Evolutionary conservation across 2,329 filamentous ascomycete genomes (phyloP).

Genomic region (Ilyonectria sp.): DNA sequence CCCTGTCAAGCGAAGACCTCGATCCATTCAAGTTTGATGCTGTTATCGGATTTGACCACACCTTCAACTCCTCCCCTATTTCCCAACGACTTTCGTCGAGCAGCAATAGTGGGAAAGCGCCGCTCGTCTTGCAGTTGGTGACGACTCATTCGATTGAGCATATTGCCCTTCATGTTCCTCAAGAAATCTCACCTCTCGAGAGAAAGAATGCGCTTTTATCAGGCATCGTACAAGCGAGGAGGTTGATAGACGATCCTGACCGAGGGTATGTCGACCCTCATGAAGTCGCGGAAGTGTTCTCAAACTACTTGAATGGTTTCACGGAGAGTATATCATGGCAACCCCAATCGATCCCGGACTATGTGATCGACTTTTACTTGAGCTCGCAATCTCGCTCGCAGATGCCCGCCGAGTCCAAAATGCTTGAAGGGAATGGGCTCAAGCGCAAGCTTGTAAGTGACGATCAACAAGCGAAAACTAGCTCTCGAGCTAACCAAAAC

Average conservation of each 20-base stretch:
- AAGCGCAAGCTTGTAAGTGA: conserved; percentile 66
- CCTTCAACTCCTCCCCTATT: conserved; percentile 58
- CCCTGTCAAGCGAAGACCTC: conserved; percentile 56
- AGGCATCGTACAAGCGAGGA: conserved; percentile 54
- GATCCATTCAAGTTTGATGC: conserved; percentile 62
- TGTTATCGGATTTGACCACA: conserved; percentile 69
- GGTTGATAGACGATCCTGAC: conserved; percentile 59
- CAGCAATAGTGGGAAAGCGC: conserved; percentile 48
- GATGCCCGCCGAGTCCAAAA: conserved; percentile 31
- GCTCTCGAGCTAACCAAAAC: conserved; percentile 14
- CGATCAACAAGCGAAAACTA: neutral
- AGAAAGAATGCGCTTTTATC: conserved; percentile 63
- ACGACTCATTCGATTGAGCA: conserved; percentile 70
- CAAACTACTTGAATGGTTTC: conserved; percentile 59
- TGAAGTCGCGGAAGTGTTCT: conserved; percentile 63
- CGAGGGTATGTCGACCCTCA: conserved; percentile 59
- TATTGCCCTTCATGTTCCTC: conserved; percentile 62
- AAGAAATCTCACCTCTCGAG: conserved; percentile 57
- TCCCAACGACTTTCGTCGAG: conserved; percentile 40
- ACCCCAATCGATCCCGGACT: conserved; percentile 62
- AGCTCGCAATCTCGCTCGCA: conserved; percentile 57
- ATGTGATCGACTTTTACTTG: conserved; percentile 64
- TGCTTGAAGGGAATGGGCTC: conserved; percentile 50
- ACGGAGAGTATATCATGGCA: conserved; percentile 61
- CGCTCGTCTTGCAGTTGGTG: conserved; percentile 65